Base-by-base conservation (phyloP, 2,329 filamentous ascomycete species). In the Lasiodiplodia gonubiensis region DNA sequence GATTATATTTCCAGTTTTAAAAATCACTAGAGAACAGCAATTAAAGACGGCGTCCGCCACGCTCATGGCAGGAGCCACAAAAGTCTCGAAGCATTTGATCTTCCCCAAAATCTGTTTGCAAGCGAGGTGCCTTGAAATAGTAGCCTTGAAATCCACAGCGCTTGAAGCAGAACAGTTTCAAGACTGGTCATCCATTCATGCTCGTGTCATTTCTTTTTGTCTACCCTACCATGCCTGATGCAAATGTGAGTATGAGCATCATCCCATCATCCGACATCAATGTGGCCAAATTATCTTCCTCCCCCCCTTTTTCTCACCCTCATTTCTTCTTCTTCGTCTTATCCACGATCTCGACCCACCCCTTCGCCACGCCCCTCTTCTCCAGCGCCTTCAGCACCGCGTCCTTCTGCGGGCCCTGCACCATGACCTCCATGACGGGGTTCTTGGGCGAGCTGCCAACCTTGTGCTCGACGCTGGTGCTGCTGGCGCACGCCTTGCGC, bases 401-500 rank as follows among this genome's bases (percentile, higher is more conserved):
- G 69, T 86, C 85, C 67, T 84, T 85, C 78, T 91, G 89, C 68
- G 89, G 88, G 1, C 89, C 89, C 72, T 91, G 89, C 3, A 91
- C 84, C 78, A 90, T 82, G 23, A 91, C 85, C 75, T 91, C 89
- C 85, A 90, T 86, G 2, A 89, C 80, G 0, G 87, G 87, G 71
- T 85, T 86, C 71, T 88, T 86, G 10, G 88, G 88, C 69, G 83
- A 83, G 21, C 82, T 85, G 3, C 89, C 89, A 54, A 84, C 83
- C 37, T 89, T 79, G 71, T 88, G 86, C 39, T 86, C 84, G 1
- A 90, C 86, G 68, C 86, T 89, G 14, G 88, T 89, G 67, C 85
- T 88, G n/a, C 89, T 88, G 2, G 89, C 89, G 74, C 89, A 91
- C 37, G 86, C 85, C 78, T 89, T 90, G 72, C 89, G 83, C 71